Evolutionary conservation across 768 basidiomycete genomes (phyloP).

Genomic region (Tricholoma terreum): DNA sequence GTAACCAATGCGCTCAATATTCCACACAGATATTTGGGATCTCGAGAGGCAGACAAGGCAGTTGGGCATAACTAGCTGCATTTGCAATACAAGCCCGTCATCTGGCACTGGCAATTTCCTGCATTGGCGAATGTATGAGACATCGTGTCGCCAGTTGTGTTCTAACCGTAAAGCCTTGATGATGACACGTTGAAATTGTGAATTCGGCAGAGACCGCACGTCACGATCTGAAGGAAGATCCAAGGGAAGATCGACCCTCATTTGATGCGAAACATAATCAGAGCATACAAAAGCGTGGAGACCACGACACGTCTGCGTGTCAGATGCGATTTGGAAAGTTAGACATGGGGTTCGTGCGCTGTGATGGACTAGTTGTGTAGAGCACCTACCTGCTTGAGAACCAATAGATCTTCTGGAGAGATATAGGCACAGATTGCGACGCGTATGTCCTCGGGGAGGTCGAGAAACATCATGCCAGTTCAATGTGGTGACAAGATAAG

Average conservation of each 20-base stretch:
- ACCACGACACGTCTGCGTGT: constrained; percentile 58
- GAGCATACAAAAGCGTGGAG: constrained; percentile 48
- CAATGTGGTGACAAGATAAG: background rate
- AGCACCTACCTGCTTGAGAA: constrained; percentile 45
- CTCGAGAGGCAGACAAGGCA: constrained; percentile 32
- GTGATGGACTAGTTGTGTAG: background rate
- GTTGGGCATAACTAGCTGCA: constrained; percentile 52
- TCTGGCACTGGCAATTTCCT: constrained; percentile 30
- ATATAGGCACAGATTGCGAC: constrained; percentile 34
- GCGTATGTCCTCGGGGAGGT: constrained; percentile 44
- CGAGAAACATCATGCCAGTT: constrained; percentile 26
- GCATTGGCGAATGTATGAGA: constrained; percentile 32
- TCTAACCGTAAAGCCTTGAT: constrained; percentile 48
- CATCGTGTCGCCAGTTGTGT: constrained; percentile 43
- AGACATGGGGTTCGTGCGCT: background rate
- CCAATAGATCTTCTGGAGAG: constrained; percentile 40
- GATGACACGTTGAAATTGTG: constrained; percentile 38
- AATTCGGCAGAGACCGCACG: constrained; percentile 32
- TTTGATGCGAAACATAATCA: constrained; percentile 57
- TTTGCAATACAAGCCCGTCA: constrained; percentile 39
- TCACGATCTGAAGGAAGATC: constrained; percentile 37
- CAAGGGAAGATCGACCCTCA: constrained; percentile 45
- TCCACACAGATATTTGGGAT: constrained; percentile 45
- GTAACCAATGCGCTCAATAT: constrained; percentile 24
- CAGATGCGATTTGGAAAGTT: constrained; percentile 3